Conservation (phyloP, 306 rosid genomes). For the Quercus glauca region DNA sequence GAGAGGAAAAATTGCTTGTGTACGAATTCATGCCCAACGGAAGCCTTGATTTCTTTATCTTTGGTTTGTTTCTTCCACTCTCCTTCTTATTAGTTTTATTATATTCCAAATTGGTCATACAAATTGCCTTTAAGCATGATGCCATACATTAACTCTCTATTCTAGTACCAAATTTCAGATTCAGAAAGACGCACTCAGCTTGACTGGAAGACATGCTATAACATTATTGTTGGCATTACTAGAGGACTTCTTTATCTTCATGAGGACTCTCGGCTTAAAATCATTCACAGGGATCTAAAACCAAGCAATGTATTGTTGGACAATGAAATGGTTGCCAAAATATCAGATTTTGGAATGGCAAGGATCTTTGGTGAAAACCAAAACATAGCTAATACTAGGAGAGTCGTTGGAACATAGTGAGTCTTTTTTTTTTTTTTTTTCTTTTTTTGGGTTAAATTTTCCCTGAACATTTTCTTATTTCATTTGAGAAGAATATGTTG, state of each 20-base stretch:
- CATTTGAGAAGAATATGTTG: background rate
- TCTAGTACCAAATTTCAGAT: background rate
- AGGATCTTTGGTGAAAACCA: slow-evolving; percentile 29
- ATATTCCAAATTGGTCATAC: background rate
- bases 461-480: background rate
- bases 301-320: slow-evolving; percentile 29
- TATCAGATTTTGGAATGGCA: slow-evolving; percentile 35
- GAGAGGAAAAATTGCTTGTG: slow-evolving; percentile 29
- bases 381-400: slow-evolving; percentile 20
- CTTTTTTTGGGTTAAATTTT: background rate
- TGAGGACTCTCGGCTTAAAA: slow-evolving; percentile 21
- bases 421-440: background rate
- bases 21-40: slow-evolving; percentile 40
- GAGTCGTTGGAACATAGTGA: slow-evolving; percentile 33
- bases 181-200: slow-evolving; percentile 15
- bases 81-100: background rate
- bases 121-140: background rate
- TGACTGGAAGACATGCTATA: slow-evolving; percentile 6
- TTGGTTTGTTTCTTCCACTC: slow-evolving; percentile 20
- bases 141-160: background rate
- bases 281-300: slow-evolving; percentile 37
- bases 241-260: slow-evolving; percentile 35
- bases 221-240: slow-evolving; percentile 23
- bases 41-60: slow-evolving; percentile 31
- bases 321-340: slow-evolving; percentile 26